Base-by-base conservation (phyloP, 2,329 filamentous ascomycete species). In the Monosporascus sp. region DNA sequence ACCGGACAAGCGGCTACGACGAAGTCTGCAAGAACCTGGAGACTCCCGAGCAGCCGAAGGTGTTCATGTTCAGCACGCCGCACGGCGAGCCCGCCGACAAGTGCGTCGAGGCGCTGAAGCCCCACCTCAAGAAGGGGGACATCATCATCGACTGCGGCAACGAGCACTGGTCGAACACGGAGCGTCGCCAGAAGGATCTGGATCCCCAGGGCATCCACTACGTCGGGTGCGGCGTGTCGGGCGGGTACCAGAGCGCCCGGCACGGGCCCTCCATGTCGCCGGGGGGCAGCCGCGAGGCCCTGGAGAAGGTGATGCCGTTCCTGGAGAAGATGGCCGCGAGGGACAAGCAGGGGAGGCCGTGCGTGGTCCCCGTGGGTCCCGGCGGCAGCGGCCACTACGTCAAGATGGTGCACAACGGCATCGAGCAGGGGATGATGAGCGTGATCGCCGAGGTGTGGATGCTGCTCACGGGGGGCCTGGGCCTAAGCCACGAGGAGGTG, bases 361-460 rank as follows among this genome's bases (percentile, higher is more conserved):
- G 85, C 59, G 82, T 86, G 0, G 79, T 72, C 0, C 74, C 77
- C 25, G 75, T 86, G 47, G 86, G 86, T 0, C 78, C 79, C 2
- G 80, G 80, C 0, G 85, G 86, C 1, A 77, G 80, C 1, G 86
- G 86, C 0, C 86, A 89, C 65, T 89, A 85, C 62, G 83, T 88
- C 41, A 89, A 90, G 72, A 89, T 89, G 85, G 77, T 88, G 4
- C 86, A 89, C 65, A 88, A 89, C 58, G 86, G 85, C 1, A 88
- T 89, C 55, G 86, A 89, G 64, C 84, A 88, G 56, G 86, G 84
- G 2, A 87, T 89, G 81, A 80, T 89, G 72, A 80, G 70, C 50
- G 75, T 78, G 0, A 75, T 88, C 6, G 79, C 79, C 15, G 86
- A 89, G 65, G 80, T 81, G 3, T 89, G 84, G 83, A 75, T 75